Evolutionary conservation across 805 yeast species (phyloP).

Genomic region (Lipomyces mesembrius): DNA sequence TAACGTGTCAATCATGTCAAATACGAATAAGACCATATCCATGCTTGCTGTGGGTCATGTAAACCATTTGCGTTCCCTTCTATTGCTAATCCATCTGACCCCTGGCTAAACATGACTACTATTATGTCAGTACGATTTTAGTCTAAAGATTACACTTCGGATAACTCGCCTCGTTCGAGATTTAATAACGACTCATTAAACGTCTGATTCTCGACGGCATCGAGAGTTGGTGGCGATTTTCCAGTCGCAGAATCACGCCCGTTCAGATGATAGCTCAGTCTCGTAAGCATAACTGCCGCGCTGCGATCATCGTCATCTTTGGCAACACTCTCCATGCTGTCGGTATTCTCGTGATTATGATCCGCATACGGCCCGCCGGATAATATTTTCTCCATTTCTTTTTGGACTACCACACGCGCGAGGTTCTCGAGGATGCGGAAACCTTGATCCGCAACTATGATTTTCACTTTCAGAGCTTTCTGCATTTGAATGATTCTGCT

Average conservation of each 20-base stretch:
- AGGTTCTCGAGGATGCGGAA: constrained; percentile 27
- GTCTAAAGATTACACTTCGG: not conserved
- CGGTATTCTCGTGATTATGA: not conserved
- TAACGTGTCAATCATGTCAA: not conserved
- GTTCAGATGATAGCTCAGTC: constrained; percentile 12
- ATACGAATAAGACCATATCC: constrained; percentile 27
- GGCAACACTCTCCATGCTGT: not conserved
- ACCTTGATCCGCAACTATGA: constrained; percentile 13
- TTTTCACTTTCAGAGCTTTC: constrained; percentile 17
- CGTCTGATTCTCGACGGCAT: constrained; percentile 6
- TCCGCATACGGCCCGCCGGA: constrained; percentile 15
- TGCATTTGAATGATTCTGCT: constrained; percentile 33
- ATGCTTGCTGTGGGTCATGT: constrained; percentile 27
- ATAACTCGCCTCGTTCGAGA: constrained; percentile 13
- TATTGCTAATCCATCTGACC: not conserved
- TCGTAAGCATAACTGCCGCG: constrained; percentile 18
- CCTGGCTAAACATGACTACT: constrained; percentile 18
- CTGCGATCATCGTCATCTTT: constrained; percentile 23
- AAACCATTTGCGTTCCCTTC: constrained; percentile 5
- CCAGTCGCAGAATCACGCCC: not conserved
- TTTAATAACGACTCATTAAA: not conserved
- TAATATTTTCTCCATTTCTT: constrained; percentile 32
- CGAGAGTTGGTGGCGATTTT: not conserved
- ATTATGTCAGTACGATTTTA: not conserved
- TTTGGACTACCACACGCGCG: constrained; percentile 29